Evolutionary conservation across 2,329 filamentous ascomycete genomes (phyloP).

Genomic region (Paracamarosporium sp.): DNA sequence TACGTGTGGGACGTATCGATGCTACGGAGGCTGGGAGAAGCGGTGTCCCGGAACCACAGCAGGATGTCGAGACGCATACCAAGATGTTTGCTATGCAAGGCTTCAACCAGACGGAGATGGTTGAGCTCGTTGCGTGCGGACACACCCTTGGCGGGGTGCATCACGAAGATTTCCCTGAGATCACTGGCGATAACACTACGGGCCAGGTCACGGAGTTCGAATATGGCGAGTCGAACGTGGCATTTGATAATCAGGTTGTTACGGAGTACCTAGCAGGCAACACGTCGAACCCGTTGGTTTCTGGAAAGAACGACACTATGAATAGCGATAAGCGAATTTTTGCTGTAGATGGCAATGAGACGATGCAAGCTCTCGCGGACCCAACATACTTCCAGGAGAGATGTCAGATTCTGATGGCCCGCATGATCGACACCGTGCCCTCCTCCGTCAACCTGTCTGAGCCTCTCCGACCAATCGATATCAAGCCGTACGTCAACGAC

Average conservation of each 20-base stretch:
- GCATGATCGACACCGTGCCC: constrained; percentile 31
- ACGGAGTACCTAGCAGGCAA: constrained; percentile 39
- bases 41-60: constrained; percentile 42
- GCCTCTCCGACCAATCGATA: constrained; percentile 20
- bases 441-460: constrained; percentile 24
- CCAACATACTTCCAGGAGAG: constrained; percentile 21
- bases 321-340: constrained; percentile 44
- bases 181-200: constrained; percentile 29
- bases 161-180: constrained; percentile 35
- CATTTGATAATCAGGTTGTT: constrained; percentile 39
- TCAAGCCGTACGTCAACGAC: constrained; percentile 25
- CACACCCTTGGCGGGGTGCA: constrained; percentile 47
- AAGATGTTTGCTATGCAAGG: constrained; percentile 38
- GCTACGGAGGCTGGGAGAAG: constrained; percentile 34
- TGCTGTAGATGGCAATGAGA: constrained; percentile 35
- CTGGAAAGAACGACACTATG: constrained; percentile 33
- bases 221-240: constrained; percentile 28
- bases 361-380: constrained; percentile 36
- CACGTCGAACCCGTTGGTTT: constrained; percentile 34
- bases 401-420: constrained; percentile 24
- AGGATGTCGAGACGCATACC: constrained; percentile 36
- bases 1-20: constrained; percentile 41
- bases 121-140: constrained; percentile 42
- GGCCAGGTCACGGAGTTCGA: constrained; percentile 5
- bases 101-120: constrained; percentile 33